phyloP scores from a whole-genome alignment of 352 stramenopile species.

The Phytopythium helicoides region DNA sequence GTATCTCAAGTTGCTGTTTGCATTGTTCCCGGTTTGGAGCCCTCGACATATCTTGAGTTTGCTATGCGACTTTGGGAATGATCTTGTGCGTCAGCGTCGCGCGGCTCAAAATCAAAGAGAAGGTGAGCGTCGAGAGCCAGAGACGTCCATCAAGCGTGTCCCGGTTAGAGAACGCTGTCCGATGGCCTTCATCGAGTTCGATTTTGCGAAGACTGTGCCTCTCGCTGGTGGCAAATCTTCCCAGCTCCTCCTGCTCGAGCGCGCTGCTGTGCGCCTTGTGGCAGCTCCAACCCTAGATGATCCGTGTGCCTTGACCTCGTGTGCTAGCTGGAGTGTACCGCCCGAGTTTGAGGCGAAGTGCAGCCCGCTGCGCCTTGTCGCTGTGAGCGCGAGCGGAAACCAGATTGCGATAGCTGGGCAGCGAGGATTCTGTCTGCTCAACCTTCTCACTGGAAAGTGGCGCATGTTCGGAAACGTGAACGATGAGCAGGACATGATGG shows the following conservation, averaged over 20 bases:
- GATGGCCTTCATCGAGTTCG: constrained; percentile 56
- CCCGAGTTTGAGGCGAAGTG: constrained; percentile 57
- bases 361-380: constrained; percentile 58
- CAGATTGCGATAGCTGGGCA: constrained; percentile 71
- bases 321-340: constrained; percentile 57
- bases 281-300: constrained; percentile 53
- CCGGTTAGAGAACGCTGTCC: constrained; percentile 17
- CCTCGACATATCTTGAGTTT: constrained; percentile 48
- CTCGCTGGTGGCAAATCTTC: constrained; percentile 40
- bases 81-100: constrained; percentile 15
- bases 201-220: constrained; percentile 56
- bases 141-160: constrained; percentile 23
- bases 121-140: constrained; percentile 12
- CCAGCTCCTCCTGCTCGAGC: constrained; percentile 55
- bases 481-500: constrained; percentile 73
- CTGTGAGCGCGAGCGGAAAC: constrained; percentile 48
- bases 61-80: constrained; percentile 37
- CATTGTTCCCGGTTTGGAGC: constrained; percentile 71
- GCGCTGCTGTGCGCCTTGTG: constrained; percentile 44
- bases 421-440: constrained; percentile 72
- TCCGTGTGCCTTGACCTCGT: constrained; percentile 58
- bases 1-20: constrained; percentile 79
- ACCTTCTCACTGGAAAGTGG: constrained; percentile 69
- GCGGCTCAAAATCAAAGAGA: constrained; percentile 14
- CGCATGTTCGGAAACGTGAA: constrained; percentile 84